Conservation (phyloP, 371 early-diverging fungal genomes). For the Coemansia sp. region DNA sequence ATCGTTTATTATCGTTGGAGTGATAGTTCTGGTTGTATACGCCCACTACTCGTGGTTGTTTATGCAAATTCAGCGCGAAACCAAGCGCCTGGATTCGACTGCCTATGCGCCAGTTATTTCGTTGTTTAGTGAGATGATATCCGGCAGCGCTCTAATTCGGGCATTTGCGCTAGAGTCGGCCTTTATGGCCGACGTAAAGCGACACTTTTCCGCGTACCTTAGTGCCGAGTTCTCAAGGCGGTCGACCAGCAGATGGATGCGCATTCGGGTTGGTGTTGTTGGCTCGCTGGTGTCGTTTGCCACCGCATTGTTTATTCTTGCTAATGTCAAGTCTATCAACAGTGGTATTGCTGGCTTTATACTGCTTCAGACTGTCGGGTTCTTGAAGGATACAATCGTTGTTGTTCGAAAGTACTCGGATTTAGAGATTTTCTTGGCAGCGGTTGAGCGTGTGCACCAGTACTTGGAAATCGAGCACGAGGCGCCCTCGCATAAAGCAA, state of each 20-base stretch:
- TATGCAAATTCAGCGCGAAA: slow-evolving; percentile 68
- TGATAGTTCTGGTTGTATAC: slow-evolving; percentile 50
- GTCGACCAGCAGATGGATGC: slow-evolving; percentile 84
- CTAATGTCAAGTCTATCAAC: slow-evolving; percentile 57
- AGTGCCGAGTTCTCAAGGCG: slow-evolving; percentile 74
- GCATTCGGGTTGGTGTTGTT: slow-evolving; percentile 57
- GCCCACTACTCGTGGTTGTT: slow-evolving; percentile 60
- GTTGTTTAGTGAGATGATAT: slow-evolving; percentile 57
- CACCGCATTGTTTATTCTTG: slow-evolving; percentile 62
- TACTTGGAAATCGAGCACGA: slow-evolving; percentile 74
- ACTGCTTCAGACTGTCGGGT: slow-evolving; percentile 71
- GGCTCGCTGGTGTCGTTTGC: slow-evolving; percentile 68
- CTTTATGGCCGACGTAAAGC: slow-evolving; percentile 54
- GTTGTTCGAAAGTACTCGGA: slow-evolving; percentile 70
- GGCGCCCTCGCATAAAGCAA: slow-evolving; percentile 51
- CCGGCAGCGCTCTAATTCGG: slow-evolving; percentile 53
- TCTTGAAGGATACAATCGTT: slow-evolving; percentile 69
- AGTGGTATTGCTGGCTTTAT: slow-evolving; percentile 77
- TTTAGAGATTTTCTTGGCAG: slow-evolving; percentile 79
- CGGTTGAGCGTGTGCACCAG: slow-evolving; percentile 79
- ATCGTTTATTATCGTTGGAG: slow-evolving; percentile 54
- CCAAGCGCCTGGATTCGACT: slow-evolving; percentile 81
- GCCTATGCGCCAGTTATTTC: slow-evolving; percentile 70
- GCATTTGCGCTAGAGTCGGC: slow-evolving; percentile 58
- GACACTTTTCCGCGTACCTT: slow-evolving; percentile 61